Conservation (phyloP, 805 yeast species). For the Yamadazyma ubonensis region DNA sequence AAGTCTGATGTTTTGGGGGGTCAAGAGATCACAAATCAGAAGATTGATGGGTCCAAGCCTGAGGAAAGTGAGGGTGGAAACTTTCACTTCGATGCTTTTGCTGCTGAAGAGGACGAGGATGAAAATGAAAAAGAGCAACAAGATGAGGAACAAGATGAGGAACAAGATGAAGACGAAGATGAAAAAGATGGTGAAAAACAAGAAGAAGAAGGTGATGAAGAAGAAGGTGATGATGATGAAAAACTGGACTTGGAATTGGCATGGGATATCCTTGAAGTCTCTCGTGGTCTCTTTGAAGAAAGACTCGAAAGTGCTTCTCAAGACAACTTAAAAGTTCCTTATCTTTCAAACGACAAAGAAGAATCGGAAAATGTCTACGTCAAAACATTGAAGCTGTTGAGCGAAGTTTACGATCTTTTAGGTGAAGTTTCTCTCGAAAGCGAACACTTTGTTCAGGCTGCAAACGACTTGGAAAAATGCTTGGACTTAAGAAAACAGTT, state of each 20-base stretch:
- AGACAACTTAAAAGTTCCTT: constrained; percentile 25
- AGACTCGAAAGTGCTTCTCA: constrained; percentile 25
- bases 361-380: constrained; percentile 34
- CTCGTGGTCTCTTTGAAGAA: constrained; percentile 64
- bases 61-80: constrained; percentile 22
- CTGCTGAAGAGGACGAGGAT: constrained; percentile 22
- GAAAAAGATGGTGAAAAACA: constrained; percentile 19
- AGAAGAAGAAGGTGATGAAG: constrained; percentile 17
- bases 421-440: constrained; percentile 92
- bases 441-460: constrained; percentile 81
- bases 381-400: constrained; percentile 50
- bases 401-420: constrained; percentile 72
- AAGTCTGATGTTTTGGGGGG: constrained; percentile 77
- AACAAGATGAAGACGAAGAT: constrained; percentile 18
- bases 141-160: constrained; percentile 14
- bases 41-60: constrained; percentile 20
- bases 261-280: constrained; percentile 80
- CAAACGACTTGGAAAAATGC: constrained; percentile 61
- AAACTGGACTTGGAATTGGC: constrained; percentile 82
- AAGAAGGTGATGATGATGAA: constrained; percentile 32
- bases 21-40: constrained; percentile 15
- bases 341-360: constrained; percentile 28
- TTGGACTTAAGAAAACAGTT: constrained; percentile 54
- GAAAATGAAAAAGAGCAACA: constrained; percentile 15
- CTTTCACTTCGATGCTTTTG: constrained; percentile 26